phyloP scores from a whole-genome alignment of 352 stramenopile genomes.

The Pythium rishiriense region DNA sequence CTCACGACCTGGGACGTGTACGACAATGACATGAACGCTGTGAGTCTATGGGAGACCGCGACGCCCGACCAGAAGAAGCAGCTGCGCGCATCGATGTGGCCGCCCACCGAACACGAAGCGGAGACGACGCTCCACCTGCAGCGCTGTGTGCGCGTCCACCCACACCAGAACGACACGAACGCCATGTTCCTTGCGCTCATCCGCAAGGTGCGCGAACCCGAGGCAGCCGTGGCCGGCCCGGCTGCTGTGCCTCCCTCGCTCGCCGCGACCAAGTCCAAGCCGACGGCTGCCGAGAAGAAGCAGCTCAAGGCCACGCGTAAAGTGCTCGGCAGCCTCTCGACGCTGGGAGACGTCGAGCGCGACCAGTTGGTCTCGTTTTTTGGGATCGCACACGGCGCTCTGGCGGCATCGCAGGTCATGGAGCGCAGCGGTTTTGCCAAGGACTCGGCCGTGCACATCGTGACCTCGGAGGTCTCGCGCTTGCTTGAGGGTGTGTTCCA shows the following conservation, averaged over 20 bases:
- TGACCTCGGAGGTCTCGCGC: constrained; percentile 51
- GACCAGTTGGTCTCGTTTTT: constrained; percentile 45
- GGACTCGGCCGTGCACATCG: constrained; percentile 64
- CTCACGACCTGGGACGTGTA: constrained; percentile 60
- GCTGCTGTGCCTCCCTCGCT: constrained; percentile 25
- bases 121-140: constrained; percentile 72
- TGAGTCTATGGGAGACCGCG: constrained; percentile 54
- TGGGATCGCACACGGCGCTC: constrained; percentile 21
- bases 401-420: constrained; percentile 39
- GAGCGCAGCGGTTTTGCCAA: constrained; percentile 70
- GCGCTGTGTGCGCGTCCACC: constrained; percentile 93
- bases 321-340: constrained; percentile 57
- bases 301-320: constrained; percentile 54
- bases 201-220: constrained; percentile 57
- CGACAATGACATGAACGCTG: constrained; percentile 41
- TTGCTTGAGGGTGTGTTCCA: constrained; percentile 40
- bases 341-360: constrained; percentile 43
- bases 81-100: constrained; percentile 84
- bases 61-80: constrained; percentile 51
- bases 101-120: constrained; percentile 56
- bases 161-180: constrained; percentile 97
- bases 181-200: constrained; percentile 98
- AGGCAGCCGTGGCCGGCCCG: constrained; percentile 32
- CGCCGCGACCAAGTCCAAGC: constrained; percentile 9
- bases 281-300: constrained; percentile 40